Base-by-base conservation (phyloP, 805 yeast species). In the Lipomyces sp. region DNA sequence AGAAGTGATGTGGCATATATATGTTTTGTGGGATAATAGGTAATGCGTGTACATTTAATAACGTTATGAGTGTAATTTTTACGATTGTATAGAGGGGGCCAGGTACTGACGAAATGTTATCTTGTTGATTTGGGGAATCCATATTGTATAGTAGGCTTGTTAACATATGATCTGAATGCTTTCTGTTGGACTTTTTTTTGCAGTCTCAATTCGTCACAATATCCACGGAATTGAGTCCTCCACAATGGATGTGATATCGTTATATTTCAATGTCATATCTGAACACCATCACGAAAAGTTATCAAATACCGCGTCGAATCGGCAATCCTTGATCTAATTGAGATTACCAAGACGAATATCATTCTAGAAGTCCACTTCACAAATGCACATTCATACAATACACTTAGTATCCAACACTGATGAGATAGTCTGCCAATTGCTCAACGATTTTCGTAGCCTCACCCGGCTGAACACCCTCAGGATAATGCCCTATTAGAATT, bases 361-460 rank as follows among this genome's bases (percentile, higher is more conserved):
- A 37, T 29, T 60, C 39, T 32, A 33, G 58, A 53, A n/a, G 24
- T 13, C 29, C 33, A 53, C 13, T 2, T 53, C 34, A 24, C 24
- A 53, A 29, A 53, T 33, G 15, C 15, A 60, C 48, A 42, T 42
- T n/a, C 61, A 15, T n/a, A 13, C 15, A 10, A 37, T 37, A 37
- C 2, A 11, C 39, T 72, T 83, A 94, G 79, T 90, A 93, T 66
- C 92, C 90, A 63, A 90, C 94, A 75, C 92, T 83, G 77, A 94
- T 92, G 80, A 95, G 85, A 77, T 95, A 93, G 78, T 95, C 98
- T 57, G 97, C 98, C 82, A 95, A 84, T 76, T 92, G 94, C 79
- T 95, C 99, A 64, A 94, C 97, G 70, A 93, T 90, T 75, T 89
- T 86, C 66, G 98, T 90, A 62, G 98, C 98, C 77, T 91, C 97